phyloP scores from a whole-genome alignment of 2,329 filamentous ascomycete species.

The Botrytis squamosa region DNA sequence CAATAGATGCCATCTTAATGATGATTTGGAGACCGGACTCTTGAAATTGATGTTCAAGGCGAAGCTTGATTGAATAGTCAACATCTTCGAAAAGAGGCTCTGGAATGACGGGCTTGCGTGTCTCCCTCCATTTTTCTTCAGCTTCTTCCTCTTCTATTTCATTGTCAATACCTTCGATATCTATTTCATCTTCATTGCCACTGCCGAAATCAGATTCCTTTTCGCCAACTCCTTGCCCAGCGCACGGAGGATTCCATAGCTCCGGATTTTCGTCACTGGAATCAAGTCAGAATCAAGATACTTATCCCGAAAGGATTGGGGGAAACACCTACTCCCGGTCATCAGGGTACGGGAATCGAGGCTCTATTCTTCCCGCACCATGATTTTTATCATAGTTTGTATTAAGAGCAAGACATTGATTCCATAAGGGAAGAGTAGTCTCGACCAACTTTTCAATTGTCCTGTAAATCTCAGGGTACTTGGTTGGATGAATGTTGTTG shows the following conservation, averaged over 20 bases:
- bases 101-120: neutral
- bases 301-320: conserved; percentile 21
- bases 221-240: conserved; percentile 22
- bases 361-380: neutral
- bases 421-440: conserved; percentile 40
- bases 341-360: neutral
- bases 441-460: conserved; percentile 42
- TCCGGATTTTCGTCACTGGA: neutral
- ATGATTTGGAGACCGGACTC: conserved; percentile 56
- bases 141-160: neutral
- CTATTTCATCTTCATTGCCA: conserved; percentile 12
- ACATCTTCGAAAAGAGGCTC: neutral
- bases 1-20: conserved; percentile 59
- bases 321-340: neutral
- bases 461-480: conserved; percentile 40
- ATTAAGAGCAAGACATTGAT: conserved; percentile 31
- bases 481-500: conserved; percentile 46
- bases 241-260: conserved; percentile 10
- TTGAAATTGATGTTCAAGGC: conserved; percentile 23
- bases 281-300: conserved; percentile 24
- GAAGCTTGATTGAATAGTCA: neutral
- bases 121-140: neutral
- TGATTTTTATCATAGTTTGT: neutral
- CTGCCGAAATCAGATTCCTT: neutral
- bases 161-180: conserved; percentile 24